Conservation (phyloP, 768 basidiomycete species). For the Lactarius evosmus region DNA sequence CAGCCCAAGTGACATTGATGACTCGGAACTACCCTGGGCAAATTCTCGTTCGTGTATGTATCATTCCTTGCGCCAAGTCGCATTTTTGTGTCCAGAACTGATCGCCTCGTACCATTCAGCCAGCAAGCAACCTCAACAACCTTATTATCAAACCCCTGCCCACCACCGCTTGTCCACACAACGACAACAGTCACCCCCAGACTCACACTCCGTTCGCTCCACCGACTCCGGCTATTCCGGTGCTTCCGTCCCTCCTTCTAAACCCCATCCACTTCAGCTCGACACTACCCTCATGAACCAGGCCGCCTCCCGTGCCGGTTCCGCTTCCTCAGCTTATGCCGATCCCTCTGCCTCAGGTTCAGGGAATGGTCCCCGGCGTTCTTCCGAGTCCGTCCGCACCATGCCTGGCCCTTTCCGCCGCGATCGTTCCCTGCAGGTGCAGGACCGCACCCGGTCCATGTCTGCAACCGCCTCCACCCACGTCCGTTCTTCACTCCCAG, state of each 20-base stretch:
- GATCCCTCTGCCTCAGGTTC: slow-evolving; percentile 34
- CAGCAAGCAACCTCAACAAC: slow-evolving; percentile 10
- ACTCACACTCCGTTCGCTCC: slow-evolving; percentile 42
- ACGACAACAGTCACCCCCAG: slow-evolving; percentile 29
- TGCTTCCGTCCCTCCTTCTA: slow-evolving; percentile 32
- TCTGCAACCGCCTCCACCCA: slow-evolving; percentile 54
- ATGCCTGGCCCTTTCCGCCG: slow-evolving; percentile 56
- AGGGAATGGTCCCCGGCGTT: slow-evolving; percentile 46
- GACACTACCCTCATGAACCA: slow-evolving; percentile 44
- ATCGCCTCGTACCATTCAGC: slow-evolving; percentile 11
- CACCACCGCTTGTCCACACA: slow-evolving; percentile 26
- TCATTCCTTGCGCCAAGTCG: neutral
- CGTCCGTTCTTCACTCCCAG: slow-evolving; percentile 45
- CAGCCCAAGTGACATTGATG: slow-evolving; percentile 45
- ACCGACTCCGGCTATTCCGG: slow-evolving; percentile 35
- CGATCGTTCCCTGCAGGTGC: slow-evolving; percentile 57
- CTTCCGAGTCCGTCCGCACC: slow-evolving; percentile 67
- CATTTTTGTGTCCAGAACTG: neutral
- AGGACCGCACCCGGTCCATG: slow-evolving; percentile 77
- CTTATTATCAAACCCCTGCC: slow-evolving; percentile 24
- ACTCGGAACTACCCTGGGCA: slow-evolving; percentile 59
- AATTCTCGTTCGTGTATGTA: slow-evolving; percentile 23
- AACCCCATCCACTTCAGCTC: slow-evolving; percentile 55
- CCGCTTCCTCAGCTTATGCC: slow-evolving; percentile 40
- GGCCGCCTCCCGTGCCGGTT: slow-evolving; percentile 24